phyloP scores from a whole-genome alignment of 371 early-diverging fungal genomes.

The Syncephalis fuscata region DNA sequence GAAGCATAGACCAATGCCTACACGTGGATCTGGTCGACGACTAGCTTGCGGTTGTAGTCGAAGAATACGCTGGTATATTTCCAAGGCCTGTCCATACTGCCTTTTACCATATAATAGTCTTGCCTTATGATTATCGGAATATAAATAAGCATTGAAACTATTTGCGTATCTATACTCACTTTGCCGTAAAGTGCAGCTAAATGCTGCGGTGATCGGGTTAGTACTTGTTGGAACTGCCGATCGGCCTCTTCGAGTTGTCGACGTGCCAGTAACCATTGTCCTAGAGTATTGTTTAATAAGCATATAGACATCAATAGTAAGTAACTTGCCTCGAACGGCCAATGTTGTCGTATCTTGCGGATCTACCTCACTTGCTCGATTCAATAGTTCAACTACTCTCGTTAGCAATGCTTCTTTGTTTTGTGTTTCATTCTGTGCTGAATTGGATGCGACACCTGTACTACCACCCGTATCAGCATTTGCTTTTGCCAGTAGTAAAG shows the following conservation, averaged over 20 bases:
- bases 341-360: constrained; percentile 43
- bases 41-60: constrained; percentile 20
- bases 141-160: no score
- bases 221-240: constrained; percentile 42
- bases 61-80: constrained; percentile 57
- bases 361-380: constrained; percentile 34
- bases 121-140: constrained; percentile 18
- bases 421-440: not conserved
- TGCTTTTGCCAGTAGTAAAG: constrained; percentile 1
- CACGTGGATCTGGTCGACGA: constrained; percentile 50
- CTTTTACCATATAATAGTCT: constrained; percentile 34
- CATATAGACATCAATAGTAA: no score
- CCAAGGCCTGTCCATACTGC: constrained; percentile 42
- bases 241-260: constrained; percentile 45
- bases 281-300: constrained; percentile 6
- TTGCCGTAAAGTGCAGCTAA: constrained; percentile 66
- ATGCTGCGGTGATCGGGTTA: constrained; percentile 34
- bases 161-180: not conserved
- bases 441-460: not conserved
- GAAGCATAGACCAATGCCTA: constrained; percentile 81
- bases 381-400: not conserved
- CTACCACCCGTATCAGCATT: not conserved
- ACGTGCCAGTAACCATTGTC: constrained; percentile 35
- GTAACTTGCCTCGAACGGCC: constrained; percentile 39
- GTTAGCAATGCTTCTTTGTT: not conserved